Conservation (phyloP, 345 rosid genomes). For the Streptanthus diversifolius region DNA sequence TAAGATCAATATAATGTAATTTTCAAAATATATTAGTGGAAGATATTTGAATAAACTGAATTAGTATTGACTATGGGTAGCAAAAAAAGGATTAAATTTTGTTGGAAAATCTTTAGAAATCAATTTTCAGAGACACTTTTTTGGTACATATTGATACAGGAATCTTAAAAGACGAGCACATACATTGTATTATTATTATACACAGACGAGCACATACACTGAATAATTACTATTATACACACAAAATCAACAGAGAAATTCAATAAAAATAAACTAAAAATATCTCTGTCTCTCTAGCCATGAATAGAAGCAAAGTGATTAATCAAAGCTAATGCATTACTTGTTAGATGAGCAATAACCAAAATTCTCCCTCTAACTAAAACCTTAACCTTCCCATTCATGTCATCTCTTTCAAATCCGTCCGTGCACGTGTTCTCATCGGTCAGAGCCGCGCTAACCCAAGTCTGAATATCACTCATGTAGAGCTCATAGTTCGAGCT, state of each 20-base stretch:
- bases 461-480: slow-evolving; percentile 59
- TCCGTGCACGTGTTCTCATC: slow-evolving; percentile 67
- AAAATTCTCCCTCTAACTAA: slow-evolving; percentile 41
- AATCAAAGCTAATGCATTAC: slow-evolving; percentile 76
- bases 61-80: not conserved
- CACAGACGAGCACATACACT: not conserved
- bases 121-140: not conserved
- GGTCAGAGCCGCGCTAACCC: slow-evolving; percentile 83
- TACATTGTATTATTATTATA: slow-evolving; percentile 3
- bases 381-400: slow-evolving; percentile 41
- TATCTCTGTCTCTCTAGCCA: slow-evolving; percentile 25
- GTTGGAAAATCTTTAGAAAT: not conserved
- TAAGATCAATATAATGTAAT: not conserved
- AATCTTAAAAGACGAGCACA: not conserved
- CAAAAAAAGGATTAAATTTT: not conserved
- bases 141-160: slow-evolving; percentile 4
- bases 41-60: not conserved
- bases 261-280: not conserved
- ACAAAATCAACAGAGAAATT: not conserved
- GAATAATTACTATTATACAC: not conserved
- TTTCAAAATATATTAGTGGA: not conserved
- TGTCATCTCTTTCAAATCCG: slow-evolving; percentile 47
- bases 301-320: slow-evolving; percentile 52
- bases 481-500: slow-evolving; percentile 34
- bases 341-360: slow-evolving; percentile 55